Percentiles rank a stretch among this genome's conserved stretches.
These are phyloP conservation scores for Penicillium freii DNA, from an alignment of 2,329 filamentous ascomycete species.

Conservation along the genomic window DNA sequence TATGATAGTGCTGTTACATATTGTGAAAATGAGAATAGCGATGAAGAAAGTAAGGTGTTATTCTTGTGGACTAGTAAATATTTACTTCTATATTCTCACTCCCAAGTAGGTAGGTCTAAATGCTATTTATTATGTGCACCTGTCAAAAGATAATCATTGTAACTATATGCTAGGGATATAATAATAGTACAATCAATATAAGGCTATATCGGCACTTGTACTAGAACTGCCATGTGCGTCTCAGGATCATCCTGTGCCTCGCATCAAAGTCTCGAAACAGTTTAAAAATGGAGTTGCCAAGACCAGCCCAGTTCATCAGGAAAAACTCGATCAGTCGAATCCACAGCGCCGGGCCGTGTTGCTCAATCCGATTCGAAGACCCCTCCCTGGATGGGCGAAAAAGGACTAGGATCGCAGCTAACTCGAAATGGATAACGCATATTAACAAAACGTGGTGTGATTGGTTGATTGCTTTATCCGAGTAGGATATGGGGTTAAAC, in stretches of 20 bases:
- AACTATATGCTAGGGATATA: neutral
- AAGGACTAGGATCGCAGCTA: neutral
- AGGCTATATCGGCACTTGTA: too few species aligned
- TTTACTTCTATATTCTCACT: neutral
- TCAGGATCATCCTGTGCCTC: neutral
- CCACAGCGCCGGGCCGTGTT: neutral
- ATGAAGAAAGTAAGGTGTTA: neutral
- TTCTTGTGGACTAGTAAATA: neutral
- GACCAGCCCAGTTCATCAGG: neutral
- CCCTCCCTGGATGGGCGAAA: neutral
- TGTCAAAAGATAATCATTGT: neutral
- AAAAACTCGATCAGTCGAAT: conserved; percentile 6
- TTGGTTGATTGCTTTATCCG: neutral
- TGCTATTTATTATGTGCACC: neutral
- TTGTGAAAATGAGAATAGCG: neutral
- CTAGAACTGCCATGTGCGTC: conserved; percentile 1
- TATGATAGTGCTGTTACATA: neutral
- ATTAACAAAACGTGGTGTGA: neutral
- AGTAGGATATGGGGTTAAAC: neutral
- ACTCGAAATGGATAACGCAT: neutral
- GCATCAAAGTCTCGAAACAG: neutral
- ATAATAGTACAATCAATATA: neutral
- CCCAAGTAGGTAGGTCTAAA: neutral
- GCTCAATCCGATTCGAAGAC: conserved; percentile 3
- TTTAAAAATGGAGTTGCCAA: neutral